Evolutionary conservation across 768 basidiomycete genomes (phyloP).

Genomic region (Termitomyces sp.): DNA sequence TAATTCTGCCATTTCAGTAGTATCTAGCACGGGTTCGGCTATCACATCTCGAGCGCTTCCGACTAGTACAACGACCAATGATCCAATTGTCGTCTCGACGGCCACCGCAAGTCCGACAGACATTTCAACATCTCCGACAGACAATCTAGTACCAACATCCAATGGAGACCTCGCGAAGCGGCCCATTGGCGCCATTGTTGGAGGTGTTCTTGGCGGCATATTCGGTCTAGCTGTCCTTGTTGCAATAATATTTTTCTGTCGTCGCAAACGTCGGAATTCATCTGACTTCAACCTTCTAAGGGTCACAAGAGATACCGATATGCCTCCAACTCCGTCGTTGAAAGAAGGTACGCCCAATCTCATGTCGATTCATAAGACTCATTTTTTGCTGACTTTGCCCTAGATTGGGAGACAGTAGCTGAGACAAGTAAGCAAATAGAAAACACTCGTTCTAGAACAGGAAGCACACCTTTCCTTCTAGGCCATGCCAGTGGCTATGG

Average conservation of each 20-base stretch:
- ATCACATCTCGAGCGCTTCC: no score
- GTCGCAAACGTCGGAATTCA: background rate
- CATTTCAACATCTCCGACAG: no score
- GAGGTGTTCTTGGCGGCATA: background rate
- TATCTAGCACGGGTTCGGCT: no score
- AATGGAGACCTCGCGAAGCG: no score
- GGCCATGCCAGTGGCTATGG: no score
- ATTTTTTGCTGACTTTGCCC: background rate
- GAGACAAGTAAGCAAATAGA: background rate
- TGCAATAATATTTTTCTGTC: background rate
- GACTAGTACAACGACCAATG: no score
- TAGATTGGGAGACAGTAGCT: slow-evolving; percentile 6
- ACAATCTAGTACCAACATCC: no score
- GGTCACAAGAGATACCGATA: background rate
- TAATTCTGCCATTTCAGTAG: no score
- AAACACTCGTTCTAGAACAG: slow-evolving; percentile 1
- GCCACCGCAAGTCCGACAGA: no score
- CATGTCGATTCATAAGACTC: no score
- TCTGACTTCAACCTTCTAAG: background rate
- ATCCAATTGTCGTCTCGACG: no score
- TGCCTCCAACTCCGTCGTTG: background rate
- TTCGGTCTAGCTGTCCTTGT: background rate
- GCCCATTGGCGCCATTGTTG: slow-evolving; percentile 1
- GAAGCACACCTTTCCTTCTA: background rate
- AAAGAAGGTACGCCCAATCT: background rate